Conservation (phyloP, 1,284 basidiomycete species). For the Cryptococcus sp. region DNA sequence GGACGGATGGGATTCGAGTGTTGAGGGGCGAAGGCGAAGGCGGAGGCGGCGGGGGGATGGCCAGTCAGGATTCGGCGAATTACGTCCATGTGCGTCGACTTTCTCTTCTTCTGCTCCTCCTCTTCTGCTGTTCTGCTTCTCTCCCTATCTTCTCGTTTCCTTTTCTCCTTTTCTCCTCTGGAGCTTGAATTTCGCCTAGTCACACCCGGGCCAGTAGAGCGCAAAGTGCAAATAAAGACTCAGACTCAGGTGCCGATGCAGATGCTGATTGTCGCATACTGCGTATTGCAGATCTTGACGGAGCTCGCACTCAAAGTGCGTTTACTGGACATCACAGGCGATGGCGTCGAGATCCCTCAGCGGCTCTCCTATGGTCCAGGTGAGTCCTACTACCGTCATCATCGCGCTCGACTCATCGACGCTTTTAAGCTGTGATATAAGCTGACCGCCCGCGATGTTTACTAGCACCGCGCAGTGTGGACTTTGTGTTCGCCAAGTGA, state of each 20-base stretch:
- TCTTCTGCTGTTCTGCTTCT: too few relatives aligned
- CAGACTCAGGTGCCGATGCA: too few relatives aligned
- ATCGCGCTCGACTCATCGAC: constrained; percentile 54
- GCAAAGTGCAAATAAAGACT: background rate
- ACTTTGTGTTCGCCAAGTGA: constrained; percentile 77
- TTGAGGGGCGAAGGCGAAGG: constrained; percentile 65
- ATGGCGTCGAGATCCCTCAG: constrained; percentile 82
- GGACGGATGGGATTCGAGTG: constrained; percentile 94
- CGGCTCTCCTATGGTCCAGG: constrained; percentile 35
- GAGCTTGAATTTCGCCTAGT: background rate
- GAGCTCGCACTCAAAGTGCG: constrained; percentile 95
- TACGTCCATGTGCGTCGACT: constrained; percentile 61
- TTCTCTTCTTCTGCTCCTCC: constrained; percentile 45
- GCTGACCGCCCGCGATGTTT: constrained; percentile 43
- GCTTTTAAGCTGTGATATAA: constrained; percentile 55
- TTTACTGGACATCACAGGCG: constrained; percentile 84
- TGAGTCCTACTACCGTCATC: constrained; percentile 11
- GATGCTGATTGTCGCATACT: background rate
- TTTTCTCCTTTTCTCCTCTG: constrained; percentile 41
- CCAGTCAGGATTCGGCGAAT: constrained; percentile 78
- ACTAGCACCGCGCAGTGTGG: constrained; percentile 72
- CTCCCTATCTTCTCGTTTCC: too few relatives aligned
- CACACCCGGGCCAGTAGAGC: background rate
- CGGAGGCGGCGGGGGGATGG: constrained; percentile 61
- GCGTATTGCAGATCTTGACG: constrained; percentile 66